Conservation (phyloP, 2,329 filamentous ascomycete species). For the Cercospora sp. region DNA sequence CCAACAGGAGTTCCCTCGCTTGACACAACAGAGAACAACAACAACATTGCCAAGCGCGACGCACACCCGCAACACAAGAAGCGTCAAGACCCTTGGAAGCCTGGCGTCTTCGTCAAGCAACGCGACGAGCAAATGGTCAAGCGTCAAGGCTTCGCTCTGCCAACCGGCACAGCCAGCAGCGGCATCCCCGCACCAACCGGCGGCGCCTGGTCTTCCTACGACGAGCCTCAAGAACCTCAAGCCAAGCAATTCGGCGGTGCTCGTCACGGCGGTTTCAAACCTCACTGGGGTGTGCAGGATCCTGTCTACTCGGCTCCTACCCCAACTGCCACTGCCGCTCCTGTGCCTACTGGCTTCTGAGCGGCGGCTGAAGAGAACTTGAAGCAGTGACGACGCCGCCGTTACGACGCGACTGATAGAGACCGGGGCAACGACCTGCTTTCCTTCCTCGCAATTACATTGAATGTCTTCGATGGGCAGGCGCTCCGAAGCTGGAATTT, state of each 20-base stretch:
- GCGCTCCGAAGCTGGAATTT: slow-evolving; percentile 4
- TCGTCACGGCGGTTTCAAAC: slow-evolving; percentile 10
- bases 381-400: neutral
- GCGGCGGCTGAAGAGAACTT: neutral
- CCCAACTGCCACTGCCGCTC: neutral
- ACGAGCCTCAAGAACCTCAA: neutral
- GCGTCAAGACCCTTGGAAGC: neutral
- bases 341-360: neutral
- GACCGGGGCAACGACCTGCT: neutral
- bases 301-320: slow-evolving; percentile 7
- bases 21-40: neutral
- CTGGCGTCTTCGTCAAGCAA: slow-evolving; percentile 1
- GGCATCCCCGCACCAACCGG: slow-evolving; percentile 5
- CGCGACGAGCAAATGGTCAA: neutral
- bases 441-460: slow-evolving; percentile 2
- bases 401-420: neutral
- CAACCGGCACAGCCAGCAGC: slow-evolving; percentile 4
- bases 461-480: slow-evolving; percentile 10
- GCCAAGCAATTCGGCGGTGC: slow-evolving; percentile 12
- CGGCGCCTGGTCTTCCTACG: neutral
- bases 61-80: neutral
- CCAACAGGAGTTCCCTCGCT: neutral
- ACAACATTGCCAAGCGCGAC: neutral
- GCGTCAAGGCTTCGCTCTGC: neutral
- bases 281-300: slow-evolving; percentile 6